Conservation (phyloP, 2,329 filamentous ascomycete genomes). For the Neospermospora avenae region DNA sequence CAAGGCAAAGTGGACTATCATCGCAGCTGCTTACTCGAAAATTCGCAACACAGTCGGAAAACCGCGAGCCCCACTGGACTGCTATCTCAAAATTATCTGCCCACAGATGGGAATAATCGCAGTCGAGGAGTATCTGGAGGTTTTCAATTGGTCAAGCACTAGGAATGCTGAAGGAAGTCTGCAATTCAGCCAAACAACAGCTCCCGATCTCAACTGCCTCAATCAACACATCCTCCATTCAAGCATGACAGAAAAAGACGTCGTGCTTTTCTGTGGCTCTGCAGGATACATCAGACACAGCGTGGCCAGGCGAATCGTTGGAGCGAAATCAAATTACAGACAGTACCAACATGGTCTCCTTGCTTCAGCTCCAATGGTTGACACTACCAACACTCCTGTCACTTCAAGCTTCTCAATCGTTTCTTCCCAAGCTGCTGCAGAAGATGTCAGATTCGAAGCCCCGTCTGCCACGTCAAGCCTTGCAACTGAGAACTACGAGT, state of each 20-base stretch:
- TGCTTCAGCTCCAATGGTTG: conserved; percentile 15
- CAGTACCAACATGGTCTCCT: conserved; percentile 19
- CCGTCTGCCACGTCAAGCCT: background rate
- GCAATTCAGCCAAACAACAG: conserved; percentile 15
- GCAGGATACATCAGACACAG: conserved; percentile 18
- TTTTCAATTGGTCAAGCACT: conserved; percentile 23
- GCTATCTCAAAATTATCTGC: conserved; percentile 18
- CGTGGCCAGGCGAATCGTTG: background rate
- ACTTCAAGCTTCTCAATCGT: background rate
- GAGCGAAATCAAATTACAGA: background rate
- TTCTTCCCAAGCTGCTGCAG: background rate
- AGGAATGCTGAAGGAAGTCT: conserved; percentile 12
- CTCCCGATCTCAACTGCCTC: conserved; percentile 19
- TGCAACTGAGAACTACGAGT: conserved; percentile 7
- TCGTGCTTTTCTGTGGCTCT: conserved; percentile 24
- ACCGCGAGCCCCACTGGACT: conserved; percentile 17
- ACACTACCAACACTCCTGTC: background rate
- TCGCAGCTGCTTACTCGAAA: conserved; percentile 25
- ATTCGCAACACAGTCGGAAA: conserved; percentile 25
- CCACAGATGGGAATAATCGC: conserved; percentile 24
- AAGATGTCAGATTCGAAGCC: background rate
- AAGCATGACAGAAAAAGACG: conserved; percentile 24
- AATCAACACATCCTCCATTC: conserved; percentile 17
- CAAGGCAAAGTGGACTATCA: conserved; percentile 25
- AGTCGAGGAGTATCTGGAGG: conserved; percentile 20